Base-by-base conservation (phyloP, 2,329 filamentous ascomycete species). In the Sporothrix sp. region DNA sequence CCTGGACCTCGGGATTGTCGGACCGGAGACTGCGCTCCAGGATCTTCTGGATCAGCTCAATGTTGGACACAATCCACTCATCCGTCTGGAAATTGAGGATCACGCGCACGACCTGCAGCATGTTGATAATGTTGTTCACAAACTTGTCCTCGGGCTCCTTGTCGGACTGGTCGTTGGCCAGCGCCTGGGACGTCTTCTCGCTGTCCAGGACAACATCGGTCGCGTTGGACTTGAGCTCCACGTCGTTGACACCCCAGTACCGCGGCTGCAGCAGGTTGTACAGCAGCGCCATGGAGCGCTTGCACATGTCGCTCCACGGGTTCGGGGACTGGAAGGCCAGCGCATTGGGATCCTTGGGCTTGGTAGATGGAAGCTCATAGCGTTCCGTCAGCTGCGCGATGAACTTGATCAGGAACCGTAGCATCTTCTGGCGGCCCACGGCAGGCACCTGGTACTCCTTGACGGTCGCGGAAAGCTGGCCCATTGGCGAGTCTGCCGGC, bases 381-480 rank as follows among this genome's bases (percentile, higher is more conserved):
- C 90, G 81, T 66, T 97, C 93, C 16, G 85, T 84, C 20, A 96
- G 74, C 46, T 88, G 85, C 1, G 89, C 90, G 58, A 97, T 95
- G 66, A 97, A 97, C 54, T 93, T 87, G 27, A 97, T 86, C 28
- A 98, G 77, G 62, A 97, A 98, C 66, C 95, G 96, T 43, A 96
- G 78, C 71, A 98, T 84, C 65, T 88, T 84, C 38, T 82, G 77
- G 18, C 90, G 80, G 49, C 85, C 80, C 1, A 77, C 65, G 1
- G 76, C 64, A 8, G 85, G 79, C 23, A 91, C 82, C 54, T 78
- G 73, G 58, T 86, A 90, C 51, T 89, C 85, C 53, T 74, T 74
- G 44, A 82, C 81, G 23, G 66, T 63, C 7, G 69, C 65, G 1
- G 25, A 13, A 13, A 8, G 43, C 9, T 67, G 32, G 63, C 64